phyloP scores from a whole-genome alignment of 192 early-diverging fungal species.

The Jimgerdemannia flammicorona region DNA sequence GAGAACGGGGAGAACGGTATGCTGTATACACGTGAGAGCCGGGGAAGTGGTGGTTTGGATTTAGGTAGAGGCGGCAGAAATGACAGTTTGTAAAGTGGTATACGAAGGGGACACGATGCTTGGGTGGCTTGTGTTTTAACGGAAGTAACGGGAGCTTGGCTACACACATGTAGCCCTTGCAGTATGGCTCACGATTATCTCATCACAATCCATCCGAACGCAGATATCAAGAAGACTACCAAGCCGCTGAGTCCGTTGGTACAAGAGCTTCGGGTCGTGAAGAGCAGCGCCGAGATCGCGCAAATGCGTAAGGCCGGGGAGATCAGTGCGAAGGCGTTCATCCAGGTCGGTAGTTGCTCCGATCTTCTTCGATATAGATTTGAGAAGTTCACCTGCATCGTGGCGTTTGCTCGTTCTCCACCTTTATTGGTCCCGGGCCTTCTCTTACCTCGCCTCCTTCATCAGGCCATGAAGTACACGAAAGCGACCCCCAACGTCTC shows the following conservation, averaged over 20 bases:
- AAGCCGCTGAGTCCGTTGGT: constrained; percentile 58
- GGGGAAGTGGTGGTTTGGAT: too few relatives aligned
- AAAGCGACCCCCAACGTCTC: constrained; percentile 47
- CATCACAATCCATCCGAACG: constrained; percentile 20
- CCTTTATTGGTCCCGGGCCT: neutral
- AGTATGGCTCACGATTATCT: neutral
- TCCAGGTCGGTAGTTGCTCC: constrained; percentile 33
- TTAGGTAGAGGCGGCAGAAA: too few relatives aligned
- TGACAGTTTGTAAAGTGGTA: too few relatives aligned
- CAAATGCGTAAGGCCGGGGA: constrained; percentile 75
- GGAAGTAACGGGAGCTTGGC: neutral
- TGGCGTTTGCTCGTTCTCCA: constrained; percentile 2
- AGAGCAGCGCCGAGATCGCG: constrained; percentile 71
- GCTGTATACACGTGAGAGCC: neutral
- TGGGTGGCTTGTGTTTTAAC: too few relatives aligned
- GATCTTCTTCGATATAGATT: neutral
- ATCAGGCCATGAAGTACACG: constrained; percentile 69
- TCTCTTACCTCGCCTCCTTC: neutral
- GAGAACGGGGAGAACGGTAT: neutral
- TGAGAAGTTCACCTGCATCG: neutral
- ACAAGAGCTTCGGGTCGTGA: constrained; percentile 73
- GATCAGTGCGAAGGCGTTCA: constrained; percentile 79
- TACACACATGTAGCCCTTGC: neutral
- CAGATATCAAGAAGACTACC: constrained; percentile 10
- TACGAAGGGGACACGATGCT: too few relatives aligned